Evolutionary conservation across 2,329 filamentous ascomycete species (phyloP).

Genomic region (Fusarium protoensiforme): DNA sequence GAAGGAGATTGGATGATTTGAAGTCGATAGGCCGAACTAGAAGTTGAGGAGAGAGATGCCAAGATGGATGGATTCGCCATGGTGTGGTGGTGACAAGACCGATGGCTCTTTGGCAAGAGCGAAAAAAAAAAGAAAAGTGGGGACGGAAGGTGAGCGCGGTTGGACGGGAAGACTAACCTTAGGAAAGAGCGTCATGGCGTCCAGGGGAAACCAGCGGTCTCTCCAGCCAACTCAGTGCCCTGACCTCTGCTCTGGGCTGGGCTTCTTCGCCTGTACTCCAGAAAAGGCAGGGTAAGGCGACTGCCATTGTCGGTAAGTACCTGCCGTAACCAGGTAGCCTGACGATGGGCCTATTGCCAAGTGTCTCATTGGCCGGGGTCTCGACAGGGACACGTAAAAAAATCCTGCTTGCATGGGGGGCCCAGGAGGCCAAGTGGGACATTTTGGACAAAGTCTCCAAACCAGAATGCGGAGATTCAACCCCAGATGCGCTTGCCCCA

Average conservation of each 20-base stretch:
- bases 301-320: conserved; percentile 16
- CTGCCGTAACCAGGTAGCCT: conserved; percentile 35
- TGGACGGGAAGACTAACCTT: neutral
- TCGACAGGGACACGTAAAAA: conserved; percentile 12
- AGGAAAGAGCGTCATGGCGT: conserved; percentile 1
- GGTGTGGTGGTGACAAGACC: neutral
- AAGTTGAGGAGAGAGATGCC: neutral
- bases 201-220: neutral
- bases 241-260: neutral
- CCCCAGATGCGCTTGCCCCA: conserved; percentile 32
- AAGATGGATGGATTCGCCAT: neutral
- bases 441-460: conserved; percentile 35
- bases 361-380: conserved; percentile 28
- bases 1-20: neutral
- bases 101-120: neutral
- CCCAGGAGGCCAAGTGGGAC: conserved; percentile 7
- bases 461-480: conserved; percentile 33
- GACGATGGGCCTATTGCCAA: neutral
- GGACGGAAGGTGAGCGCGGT: conserved; percentile 1
- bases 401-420: conserved; percentile 17
- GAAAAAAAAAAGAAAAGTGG: neutral
- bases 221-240: neutral
- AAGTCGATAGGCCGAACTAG: neutral
- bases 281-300: conserved; percentile 13
- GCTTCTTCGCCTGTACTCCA: neutral